Evolutionary conservation across 2,329 filamentous ascomycete species (phyloP).

Genomic region (Cryoendolithus antarcticus): DNA sequence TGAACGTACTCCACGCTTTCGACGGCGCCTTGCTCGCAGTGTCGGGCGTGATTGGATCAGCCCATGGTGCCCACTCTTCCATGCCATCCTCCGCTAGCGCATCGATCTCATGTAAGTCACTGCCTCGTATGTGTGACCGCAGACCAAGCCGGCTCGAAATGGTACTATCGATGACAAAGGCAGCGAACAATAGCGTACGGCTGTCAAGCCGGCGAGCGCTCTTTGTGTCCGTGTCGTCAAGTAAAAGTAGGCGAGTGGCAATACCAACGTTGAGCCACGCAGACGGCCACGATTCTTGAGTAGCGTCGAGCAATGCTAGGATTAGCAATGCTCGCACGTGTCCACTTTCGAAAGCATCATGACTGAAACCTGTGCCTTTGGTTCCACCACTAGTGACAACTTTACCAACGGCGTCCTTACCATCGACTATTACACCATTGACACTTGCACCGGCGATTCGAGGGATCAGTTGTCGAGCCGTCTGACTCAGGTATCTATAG

Average conservation of each 20-base stretch:
- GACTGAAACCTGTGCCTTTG: too few relatives aligned
- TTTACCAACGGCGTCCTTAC: not conserved
- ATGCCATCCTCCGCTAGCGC: constrained; percentile 51
- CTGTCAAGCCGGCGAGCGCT: constrained; percentile 3
- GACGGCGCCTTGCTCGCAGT: constrained; percentile 20
- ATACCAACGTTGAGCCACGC: constrained; percentile 55
- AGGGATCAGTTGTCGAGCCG: constrained; percentile 7
- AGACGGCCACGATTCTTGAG: constrained; percentile 40
- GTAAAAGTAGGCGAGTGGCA: constrained; percentile 40
- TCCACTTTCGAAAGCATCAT: constrained; percentile 22
- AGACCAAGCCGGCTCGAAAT: constrained; percentile 41
- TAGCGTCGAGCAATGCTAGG: constrained; percentile 52
- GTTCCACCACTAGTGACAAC: too few relatives aligned
- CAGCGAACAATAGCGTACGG: constrained; percentile 37
- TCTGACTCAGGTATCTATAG: constrained; percentile 21
- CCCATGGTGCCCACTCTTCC: constrained; percentile 67
- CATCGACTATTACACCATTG: not conserved
- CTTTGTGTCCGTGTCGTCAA: constrained; percentile 3
- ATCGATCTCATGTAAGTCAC: constrained; percentile 36
- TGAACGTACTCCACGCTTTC: constrained; percentile 39
- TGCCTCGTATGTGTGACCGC: constrained; percentile 37
- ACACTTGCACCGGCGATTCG: not conserved
- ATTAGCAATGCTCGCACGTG: constrained; percentile 32
- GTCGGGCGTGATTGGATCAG: constrained; percentile 25
- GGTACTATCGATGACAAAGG: constrained; percentile 50